Base-by-base conservation (phyloP, 2,329 filamentous ascomycete genomes). In the Colletotrichum lentis region DNA sequence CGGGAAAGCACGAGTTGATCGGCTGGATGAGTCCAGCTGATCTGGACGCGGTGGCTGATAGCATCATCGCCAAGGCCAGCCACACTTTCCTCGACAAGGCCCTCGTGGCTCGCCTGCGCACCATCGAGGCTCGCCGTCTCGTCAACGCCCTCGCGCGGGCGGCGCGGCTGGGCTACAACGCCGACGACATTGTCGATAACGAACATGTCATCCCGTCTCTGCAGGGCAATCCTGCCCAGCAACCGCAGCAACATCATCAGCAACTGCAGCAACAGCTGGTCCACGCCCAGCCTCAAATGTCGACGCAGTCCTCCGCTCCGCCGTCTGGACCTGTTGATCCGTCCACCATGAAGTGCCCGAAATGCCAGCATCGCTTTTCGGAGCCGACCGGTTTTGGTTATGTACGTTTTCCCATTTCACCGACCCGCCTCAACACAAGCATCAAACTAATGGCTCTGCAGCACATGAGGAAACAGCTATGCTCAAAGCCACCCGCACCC, bases 131-230 rank as follows among this genome's bases (percentile, higher is more conserved):
- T 1, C 81, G 84, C 31, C 80, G 82, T 16, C 80, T 88, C 3
- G 83, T 88, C 61, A 87, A 88, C 65, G 84, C 85, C 16, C 79
- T 88, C 22, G 86, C 86, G 2, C 79, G 82, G 43, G 85, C 86
- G 1, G 84, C 87, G 71, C 84, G 86, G 2, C 80, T 88, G 0
- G 86, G 86, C 2, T 88, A 88, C 63, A 82, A 86, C 57, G 77
- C 79, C 0, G 76, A 78, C 39, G 86, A 88, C 62, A 77, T 85
- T 3, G 76, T 86, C 14, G 80, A 83, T 39, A 81, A 84, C 57
- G 81, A 83, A 67, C 76, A 75, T 31, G 78, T 82, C 20, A 78
- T 82, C 24, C 78, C 79, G 12, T 59, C 57, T 6, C n/a, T 44
- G 6, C 24, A 24, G 24, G 24, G 24, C 4, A 24, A 3, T 4